Conservation (phyloP, 371 early-diverging fungal species). For the Parasitella parasitica region DNA sequence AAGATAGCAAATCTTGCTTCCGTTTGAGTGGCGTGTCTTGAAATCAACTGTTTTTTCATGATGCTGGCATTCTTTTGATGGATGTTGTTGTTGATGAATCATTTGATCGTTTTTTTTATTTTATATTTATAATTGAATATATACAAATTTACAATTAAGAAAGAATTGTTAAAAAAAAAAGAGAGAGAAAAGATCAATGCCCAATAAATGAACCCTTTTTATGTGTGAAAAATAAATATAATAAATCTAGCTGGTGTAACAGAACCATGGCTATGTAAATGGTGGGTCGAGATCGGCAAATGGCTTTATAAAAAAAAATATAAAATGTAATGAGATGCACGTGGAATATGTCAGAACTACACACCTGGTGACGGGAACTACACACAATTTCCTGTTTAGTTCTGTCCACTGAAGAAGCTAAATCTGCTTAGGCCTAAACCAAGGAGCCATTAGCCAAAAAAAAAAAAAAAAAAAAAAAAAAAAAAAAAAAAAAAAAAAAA, state of each 20-base stretch:
- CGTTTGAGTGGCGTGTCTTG: neutral
- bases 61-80: slow-evolving; percentile 7
- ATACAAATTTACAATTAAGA: slow-evolving; percentile 1
- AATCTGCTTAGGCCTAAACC: neutral
- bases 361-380: slow-evolving; percentile 1
- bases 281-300: slow-evolving; percentile 18
- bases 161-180: neutral
- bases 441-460: neutral
- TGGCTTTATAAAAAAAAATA: neutral
- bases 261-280: slow-evolving; percentile 2
- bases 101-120: no score
- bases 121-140: neutral
- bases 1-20: slow-evolving; percentile 36
- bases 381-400: neutral
- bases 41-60: neutral
- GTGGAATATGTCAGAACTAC: slow-evolving; percentile 16
- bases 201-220: slow-evolving; percentile 7
- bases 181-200: neutral
- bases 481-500: neutral
- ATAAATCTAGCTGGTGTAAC: slow-evolving; percentile 24
- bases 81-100: neutral
- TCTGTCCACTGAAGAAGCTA: neutral
- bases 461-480: neutral
- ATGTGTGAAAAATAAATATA: slow-evolving; percentile 19
- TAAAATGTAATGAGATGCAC: slow-evolving; percentile 2